phyloP scores from a whole-genome alignment of 768 basidiomycete species.

The Auriscalpium orientale region DNA sequence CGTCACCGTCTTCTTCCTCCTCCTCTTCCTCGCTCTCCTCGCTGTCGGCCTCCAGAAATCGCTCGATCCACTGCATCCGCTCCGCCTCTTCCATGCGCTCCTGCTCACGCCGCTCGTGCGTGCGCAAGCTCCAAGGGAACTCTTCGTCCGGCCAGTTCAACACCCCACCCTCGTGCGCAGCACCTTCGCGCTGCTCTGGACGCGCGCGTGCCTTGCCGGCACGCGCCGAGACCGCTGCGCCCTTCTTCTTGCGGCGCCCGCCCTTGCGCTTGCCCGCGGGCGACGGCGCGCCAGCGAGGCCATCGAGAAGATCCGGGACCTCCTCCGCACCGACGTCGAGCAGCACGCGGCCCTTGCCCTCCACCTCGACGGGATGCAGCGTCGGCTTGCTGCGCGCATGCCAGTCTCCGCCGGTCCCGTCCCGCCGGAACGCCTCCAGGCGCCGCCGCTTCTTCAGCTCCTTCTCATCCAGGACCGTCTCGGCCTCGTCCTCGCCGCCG shows the following conservation, averaged over 20 bases:
- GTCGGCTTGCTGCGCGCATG: slow-evolving; percentile 22
- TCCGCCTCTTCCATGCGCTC: slow-evolving; percentile 51
- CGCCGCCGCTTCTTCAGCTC: slow-evolving; percentile 62
- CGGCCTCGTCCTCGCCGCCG: slow-evolving; percentile 21
- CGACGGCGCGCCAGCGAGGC: slow-evolving; percentile 8
- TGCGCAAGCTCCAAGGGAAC: slow-evolving; percentile 70
- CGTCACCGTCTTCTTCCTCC: slow-evolving; percentile 24
- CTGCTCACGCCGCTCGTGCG: slow-evolving; percentile 44
- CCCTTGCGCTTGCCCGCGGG: slow-evolving; percentile 30
- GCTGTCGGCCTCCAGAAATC: slow-evolving; percentile 67
- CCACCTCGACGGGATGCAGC: slow-evolving; percentile 56
- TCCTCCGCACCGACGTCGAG: slow-evolving; percentile 46
- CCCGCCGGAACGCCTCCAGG: slow-evolving; percentile 57
- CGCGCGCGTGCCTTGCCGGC: not conserved
- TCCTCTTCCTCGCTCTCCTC: slow-evolving; percentile 38
- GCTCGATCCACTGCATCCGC: slow-evolving; percentile 56
- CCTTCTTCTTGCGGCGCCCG: slow-evolving; percentile 42
- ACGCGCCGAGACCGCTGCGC: slow-evolving; percentile 15
- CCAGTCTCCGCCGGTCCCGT: slow-evolving; percentile 21
- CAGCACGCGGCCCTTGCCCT: slow-evolving; percentile 66
- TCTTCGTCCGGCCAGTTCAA: slow-evolving; percentile 76
- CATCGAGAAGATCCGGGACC: slow-evolving; percentile 21
- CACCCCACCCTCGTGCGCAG: slow-evolving; percentile 10
- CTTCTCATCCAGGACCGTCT: slow-evolving; percentile 33
- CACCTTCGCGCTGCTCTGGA: not conserved